Percentiles rank a stretch among this genome's conserved stretches.
Conservation (phyloP, 2,329 filamentous ascomycete species). For the Ascochyta pisi region DNA sequence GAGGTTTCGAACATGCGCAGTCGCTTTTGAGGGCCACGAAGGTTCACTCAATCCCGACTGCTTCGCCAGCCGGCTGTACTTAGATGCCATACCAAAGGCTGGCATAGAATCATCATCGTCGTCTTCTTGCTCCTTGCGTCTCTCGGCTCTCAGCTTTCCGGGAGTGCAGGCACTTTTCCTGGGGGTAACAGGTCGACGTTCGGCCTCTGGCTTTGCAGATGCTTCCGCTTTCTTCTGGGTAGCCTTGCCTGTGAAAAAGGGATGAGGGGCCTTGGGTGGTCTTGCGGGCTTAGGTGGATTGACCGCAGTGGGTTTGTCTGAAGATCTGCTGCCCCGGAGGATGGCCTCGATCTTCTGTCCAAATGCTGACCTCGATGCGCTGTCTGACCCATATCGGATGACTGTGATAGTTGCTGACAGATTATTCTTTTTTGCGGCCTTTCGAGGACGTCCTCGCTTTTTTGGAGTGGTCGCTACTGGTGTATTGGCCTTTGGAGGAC, state of each 20-base stretch:
- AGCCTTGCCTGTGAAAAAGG: constrained; percentile 71
- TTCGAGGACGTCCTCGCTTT: constrained; percentile 13
- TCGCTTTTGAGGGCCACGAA: constrained; percentile 73
- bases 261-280: constrained; percentile 63
- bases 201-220: constrained; percentile 19
- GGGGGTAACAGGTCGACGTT: constrained; percentile 24
- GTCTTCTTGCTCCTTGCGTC: constrained; percentile 29
- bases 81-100: constrained; percentile 29
- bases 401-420: constrained; percentile 55
- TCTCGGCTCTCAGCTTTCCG: constrained; percentile 53
- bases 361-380: constrained; percentile 55
- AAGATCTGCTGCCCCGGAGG: constrained; percentile 51
- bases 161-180: constrained; percentile 54
- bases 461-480: constrained; percentile 55
- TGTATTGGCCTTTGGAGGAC: constrained; percentile 39
- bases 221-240: constrained; percentile 30
- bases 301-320: constrained; percentile 24
- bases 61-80: constrained; percentile 54
- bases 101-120: constrained; percentile 20
- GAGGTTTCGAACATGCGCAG: constrained; percentile 51
- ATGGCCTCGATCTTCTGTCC: constrained; percentile 71
- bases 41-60: constrained; percentile 71
- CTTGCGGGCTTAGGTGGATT: constrained; percentile 37
- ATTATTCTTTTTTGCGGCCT: constrained; percentile 26
- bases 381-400: constrained; percentile 66